These are phyloP conservation scores for Didymellaceae sp. DNA, from an alignment of 2,329 filamentous ascomycete genomes.

Conservation along the genomic window DNA sequence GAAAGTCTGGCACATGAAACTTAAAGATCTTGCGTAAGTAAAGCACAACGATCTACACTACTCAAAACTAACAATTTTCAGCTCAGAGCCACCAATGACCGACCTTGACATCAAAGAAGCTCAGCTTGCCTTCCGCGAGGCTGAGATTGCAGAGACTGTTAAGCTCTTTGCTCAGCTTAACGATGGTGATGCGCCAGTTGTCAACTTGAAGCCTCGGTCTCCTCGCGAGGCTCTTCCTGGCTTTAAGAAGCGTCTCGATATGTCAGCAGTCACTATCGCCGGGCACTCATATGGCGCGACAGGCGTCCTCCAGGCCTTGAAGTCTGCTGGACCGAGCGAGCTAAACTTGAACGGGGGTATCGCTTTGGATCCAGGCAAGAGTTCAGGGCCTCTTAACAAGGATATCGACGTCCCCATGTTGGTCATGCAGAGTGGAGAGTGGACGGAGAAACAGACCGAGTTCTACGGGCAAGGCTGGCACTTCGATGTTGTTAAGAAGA, in stretches of 20 bases:
- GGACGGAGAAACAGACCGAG: constrained; percentile 63
- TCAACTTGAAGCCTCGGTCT: constrained; percentile 54
- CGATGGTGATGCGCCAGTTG: constrained; percentile 45
- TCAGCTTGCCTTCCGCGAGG: constrained; percentile 54
- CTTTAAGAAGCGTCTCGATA: constrained; percentile 63
- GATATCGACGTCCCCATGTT: constrained; percentile 65
- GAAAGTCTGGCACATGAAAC: constrained; percentile 48
- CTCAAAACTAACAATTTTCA: background rate
- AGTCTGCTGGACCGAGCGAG: constrained; percentile 52
- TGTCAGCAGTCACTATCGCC: constrained; percentile 61
- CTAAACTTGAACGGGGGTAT: constrained; percentile 64
- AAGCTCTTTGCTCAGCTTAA: constrained; percentile 51
- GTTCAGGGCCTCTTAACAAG: constrained; percentile 66
- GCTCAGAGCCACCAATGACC: constrained; percentile 41
- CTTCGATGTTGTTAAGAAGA: constrained; percentile 66
- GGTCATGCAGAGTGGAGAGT: constrained; percentile 69
- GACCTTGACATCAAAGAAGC: constrained; percentile 49
- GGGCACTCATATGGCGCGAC: constrained; percentile 74
- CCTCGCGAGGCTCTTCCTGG: constrained; percentile 54
- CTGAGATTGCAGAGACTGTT: constrained; percentile 55
- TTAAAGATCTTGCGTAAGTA: constrained; percentile 41
- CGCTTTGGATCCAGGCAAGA: constrained; percentile 70
- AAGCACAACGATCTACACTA: background rate
- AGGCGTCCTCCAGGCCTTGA: constrained; percentile 66
- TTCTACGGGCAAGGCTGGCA: constrained; percentile 68